phyloP scores from a whole-genome alignment of 306 rosid species.

The Aeschynomene evenia region DNA sequence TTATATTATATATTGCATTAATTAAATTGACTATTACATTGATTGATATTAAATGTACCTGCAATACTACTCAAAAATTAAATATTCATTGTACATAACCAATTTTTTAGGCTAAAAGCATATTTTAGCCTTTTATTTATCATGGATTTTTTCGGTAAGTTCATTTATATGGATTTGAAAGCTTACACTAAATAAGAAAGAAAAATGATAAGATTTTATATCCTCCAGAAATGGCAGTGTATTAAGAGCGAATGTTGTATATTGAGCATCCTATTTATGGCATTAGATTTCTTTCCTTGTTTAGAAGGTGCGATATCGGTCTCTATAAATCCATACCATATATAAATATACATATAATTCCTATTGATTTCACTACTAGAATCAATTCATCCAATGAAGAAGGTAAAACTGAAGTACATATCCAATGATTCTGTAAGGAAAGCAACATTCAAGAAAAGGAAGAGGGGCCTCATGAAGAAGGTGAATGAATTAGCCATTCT shows the following conservation, averaged over 20 bases:
- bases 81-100: no score
- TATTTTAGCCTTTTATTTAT: no score
- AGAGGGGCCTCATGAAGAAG: constrained; percentile 64
- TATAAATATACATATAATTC: no score
- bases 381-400: no score
- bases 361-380: background rate
- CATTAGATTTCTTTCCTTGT: background rate
- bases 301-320: background rate
- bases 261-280: background rate
- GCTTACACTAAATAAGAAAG: background rate
- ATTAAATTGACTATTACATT: no score
- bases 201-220: background rate
- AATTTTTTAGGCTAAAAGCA: no score
- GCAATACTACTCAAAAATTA: no score
- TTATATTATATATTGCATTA: no score
- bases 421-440: constrained; percentile 46
- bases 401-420: constrained; percentile 51
- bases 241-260: background rate
- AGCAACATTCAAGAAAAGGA: constrained; percentile 60
- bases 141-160: no score
- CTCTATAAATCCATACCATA: constrained; percentile 4
- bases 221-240: background rate
- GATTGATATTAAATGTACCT: no score
- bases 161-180: no score
- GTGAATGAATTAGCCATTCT: constrained; percentile 54